Base-by-base conservation (phyloP, 768 basidiomycete genomes). In the Termitomyces sp. region DNA sequence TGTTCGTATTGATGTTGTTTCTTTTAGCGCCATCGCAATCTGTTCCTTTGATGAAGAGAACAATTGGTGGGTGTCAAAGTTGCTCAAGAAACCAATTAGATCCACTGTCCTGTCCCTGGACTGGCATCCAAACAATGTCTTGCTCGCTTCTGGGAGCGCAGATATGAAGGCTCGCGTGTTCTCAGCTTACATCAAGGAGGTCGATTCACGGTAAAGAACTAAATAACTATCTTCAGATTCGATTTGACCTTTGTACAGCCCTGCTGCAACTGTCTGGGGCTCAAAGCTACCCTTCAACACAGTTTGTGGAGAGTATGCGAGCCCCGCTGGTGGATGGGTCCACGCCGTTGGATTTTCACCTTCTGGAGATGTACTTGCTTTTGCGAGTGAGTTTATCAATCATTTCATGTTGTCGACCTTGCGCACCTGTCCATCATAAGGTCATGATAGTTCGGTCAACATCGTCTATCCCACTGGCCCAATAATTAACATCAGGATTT, bases 81-180 rank as follows among this genome's bases (percentile, higher is more conserved):
- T 89, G 57, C 76, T 99, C 68, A 99, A 98, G 85, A 98, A 98
- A 72, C 97, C 97, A 24, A 89, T 99, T 65, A 75, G 93, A 60
- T 93, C 93, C 4, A 99, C 97, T 1, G 95, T 99, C 14, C 77
- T 98, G 41, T 84, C 87, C 5, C 76, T 99, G 62, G 96, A 98
- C 62, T 99, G 97, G 97, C 97, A 99, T 68, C 95, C 97, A 26
- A 98, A 98, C 78, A 98, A 97, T 67, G 95, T 98, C 14, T 77
- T 99, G 6, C 84, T 99, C 26, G 97, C 96, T 4, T 90, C 96
- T 35, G 97, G 97, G n/a, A 87, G 92, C 56, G 94, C 96, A 0
- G 97, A 99, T 66, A 93, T 93, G 84, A 96, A 96, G 71, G 97
- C 97, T 11, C 83, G 95, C 19, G 97, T 99, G 8, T 91, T 98